A percentile compares a stretch with the other conserved stretches of the same genome.
These are phyloP conservation scores for Beauveria brongniartii DNA, from an alignment of 2,329 filamentous ascomycete species.

Conservation along the genomic window DNA sequence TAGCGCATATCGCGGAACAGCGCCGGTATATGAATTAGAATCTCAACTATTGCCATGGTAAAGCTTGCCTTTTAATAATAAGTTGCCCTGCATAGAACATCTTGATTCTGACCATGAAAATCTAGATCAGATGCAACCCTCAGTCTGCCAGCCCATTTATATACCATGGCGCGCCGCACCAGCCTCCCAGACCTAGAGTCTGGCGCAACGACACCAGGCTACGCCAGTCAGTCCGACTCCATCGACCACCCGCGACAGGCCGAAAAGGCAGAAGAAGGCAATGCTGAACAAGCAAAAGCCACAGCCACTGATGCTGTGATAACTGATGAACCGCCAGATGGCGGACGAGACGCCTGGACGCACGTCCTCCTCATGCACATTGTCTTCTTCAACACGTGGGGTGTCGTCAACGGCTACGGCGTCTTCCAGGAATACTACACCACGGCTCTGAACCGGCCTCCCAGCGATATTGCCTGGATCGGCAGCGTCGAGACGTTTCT, in stretches of 20 bases:
- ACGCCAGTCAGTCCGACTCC: not conserved
- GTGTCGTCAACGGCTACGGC: constrained; percentile 38
- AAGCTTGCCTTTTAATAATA: not conserved
- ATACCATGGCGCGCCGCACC: not conserved
- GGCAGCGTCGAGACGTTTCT: constrained; percentile 36
- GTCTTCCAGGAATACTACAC: constrained; percentile 39
- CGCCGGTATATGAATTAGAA: not conserved
- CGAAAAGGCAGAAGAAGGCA: not conserved
- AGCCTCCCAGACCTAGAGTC: constrained; percentile 1
- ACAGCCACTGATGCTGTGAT: not conserved
- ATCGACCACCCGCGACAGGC: not conserved
- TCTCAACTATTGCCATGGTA: not conserved
- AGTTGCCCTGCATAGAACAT: not conserved
- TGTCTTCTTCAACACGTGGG: constrained; percentile 37
- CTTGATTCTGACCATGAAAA: not conserved
- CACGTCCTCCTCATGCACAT: constrained; percentile 28
- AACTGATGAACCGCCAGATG: constrained; percentile 11
- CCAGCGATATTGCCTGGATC: constrained; percentile 36
- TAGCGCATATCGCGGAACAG: not conserved
- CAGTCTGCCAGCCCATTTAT: not conserved
- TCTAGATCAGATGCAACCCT: not conserved
- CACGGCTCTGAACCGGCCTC: constrained; percentile 21
- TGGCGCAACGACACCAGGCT: not conserved
- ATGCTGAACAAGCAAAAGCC: no score
- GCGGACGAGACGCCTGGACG: constrained; percentile 19